Evolutionary conservation across 306 rosid species (phyloP).

Genomic region (Dryas alaskensis): DNA sequence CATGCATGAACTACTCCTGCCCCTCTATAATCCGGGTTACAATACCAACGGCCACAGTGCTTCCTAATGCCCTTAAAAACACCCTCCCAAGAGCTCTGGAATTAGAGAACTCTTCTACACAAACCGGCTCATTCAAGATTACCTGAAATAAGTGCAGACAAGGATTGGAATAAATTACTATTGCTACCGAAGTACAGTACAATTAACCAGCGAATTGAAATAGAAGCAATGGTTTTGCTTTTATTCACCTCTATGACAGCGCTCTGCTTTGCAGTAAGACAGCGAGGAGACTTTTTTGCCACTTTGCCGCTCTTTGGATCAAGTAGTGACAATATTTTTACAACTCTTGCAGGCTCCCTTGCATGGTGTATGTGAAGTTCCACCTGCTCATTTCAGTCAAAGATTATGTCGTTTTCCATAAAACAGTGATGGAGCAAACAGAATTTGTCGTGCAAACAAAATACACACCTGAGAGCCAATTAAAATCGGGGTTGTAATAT

Average conservation of each 20-base stretch:
- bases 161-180: neutral
- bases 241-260: conserved; percentile 81
- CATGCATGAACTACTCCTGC: conserved; percentile 17
- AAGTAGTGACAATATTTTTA: conserved; percentile 59
- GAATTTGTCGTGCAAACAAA: neutral
- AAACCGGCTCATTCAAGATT: conserved; percentile 59
- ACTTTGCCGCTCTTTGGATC: conserved; percentile 89
- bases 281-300: conserved; percentile 78
- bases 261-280: conserved; percentile 79
- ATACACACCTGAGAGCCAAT: conserved; percentile 80
- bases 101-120: conserved; percentile 66
- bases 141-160: conserved; percentile 48
- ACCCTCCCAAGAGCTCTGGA: conserved; percentile 85
- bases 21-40: conserved; percentile 66
- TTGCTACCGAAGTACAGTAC: too few relatives aligned
- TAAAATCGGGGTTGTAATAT: conserved; percentile 69
- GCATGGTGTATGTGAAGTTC: conserved; percentile 90
- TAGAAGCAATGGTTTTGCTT: conserved; percentile 4
- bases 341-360: conserved; percentile 79
- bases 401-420: conserved; percentile 5
- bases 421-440: conserved; percentile 1
- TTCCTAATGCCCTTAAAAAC: conserved; percentile 72
- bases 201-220: neutral
- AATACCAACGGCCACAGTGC: conserved; percentile 80
- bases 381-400: conserved; percentile 49